Evolutionary conservation across 2,329 filamentous ascomycete species (phyloP).

Genomic region (Xylariales sp.): DNA sequence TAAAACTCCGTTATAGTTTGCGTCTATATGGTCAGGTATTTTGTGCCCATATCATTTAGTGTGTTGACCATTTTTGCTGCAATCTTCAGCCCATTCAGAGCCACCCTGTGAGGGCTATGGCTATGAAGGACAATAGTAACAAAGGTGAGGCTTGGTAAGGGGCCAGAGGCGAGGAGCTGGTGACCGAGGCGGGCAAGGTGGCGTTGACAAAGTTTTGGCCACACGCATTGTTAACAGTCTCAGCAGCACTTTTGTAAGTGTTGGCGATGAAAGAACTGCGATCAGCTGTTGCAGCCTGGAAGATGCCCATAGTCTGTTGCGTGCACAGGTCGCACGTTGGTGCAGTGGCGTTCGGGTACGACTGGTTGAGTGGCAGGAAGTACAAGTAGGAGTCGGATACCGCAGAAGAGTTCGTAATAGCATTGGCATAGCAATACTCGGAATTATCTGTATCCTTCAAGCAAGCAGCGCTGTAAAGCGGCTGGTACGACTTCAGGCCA

Average conservation of each 20-base stretch:
- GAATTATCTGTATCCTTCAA: constrained; percentile 61
- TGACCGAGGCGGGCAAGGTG: constrained; percentile 38
- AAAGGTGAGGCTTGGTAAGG: constrained; percentile 13
- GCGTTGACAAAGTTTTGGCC: constrained; percentile 54
- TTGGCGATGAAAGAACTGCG: constrained; percentile 60
- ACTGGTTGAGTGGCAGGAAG: constrained; percentile 74
- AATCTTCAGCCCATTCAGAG: no score
- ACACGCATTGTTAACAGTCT: constrained; percentile 65
- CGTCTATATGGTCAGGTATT: no score
- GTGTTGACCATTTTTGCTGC: no score
- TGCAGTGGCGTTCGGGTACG: constrained; percentile 60
- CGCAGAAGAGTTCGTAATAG: constrained; percentile 70
- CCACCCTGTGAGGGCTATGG: constrained; percentile 18
- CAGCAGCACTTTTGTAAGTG: constrained; percentile 69
- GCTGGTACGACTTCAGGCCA: constrained; percentile 72
- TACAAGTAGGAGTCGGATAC: constrained; percentile 77
- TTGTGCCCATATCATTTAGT: no score
- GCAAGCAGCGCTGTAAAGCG: constrained; percentile 77
- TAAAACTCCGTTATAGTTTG: no score
- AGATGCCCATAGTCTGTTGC: constrained; percentile 77
- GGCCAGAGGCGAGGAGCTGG: constrained; percentile 11
- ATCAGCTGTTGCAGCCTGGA: constrained; percentile 64
- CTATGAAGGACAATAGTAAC: constrained; percentile 17
- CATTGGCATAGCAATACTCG: constrained; percentile 78
- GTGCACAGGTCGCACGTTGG: constrained; percentile 76